These are phyloP conservation scores for Solanum hybrid DNA, from an alignment of 305 asterid genomes.

Conservation along the genomic window DNA sequence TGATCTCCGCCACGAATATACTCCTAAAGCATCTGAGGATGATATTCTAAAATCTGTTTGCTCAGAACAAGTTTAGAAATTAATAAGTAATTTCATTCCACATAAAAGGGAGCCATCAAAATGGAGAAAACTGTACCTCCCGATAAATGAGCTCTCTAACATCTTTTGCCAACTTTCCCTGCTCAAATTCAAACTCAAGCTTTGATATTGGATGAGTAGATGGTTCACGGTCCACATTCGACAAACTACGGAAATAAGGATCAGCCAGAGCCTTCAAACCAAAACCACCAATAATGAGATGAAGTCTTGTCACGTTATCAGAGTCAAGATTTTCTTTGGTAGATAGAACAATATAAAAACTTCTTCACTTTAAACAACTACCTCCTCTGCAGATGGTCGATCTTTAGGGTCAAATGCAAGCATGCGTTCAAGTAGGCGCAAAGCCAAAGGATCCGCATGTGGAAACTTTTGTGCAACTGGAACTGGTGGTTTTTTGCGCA, in stretches of 20 bases:
- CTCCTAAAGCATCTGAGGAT: slow-evolving; percentile 77
- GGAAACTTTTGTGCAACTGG: slow-evolving; percentile 55
- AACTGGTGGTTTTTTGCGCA: slow-evolving; percentile 55
- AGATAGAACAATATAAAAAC: background rate
- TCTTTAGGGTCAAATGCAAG: too few relatives aligned
- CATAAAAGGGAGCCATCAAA: slow-evolving; percentile 3
- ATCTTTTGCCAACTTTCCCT: slow-evolving; percentile 60
- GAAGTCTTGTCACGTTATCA: background rate
- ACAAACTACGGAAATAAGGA: slow-evolving; percentile 61
- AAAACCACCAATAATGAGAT: background rate
- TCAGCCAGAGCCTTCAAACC: slow-evolving; percentile 50
- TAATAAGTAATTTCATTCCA: background rate
- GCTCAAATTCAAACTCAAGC: slow-evolving; percentile 73
- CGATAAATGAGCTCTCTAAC: slow-evolving; percentile 66
- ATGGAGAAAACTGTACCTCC: slow-evolving; percentile 34
- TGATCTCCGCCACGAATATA: slow-evolving; percentile 63
- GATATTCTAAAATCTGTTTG: slow-evolving; percentile 65
- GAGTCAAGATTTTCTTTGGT: background rate
- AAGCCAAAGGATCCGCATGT: slow-evolving; percentile 49
- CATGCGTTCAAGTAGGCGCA: slow-evolving; percentile 54
- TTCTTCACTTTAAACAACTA: slow-evolving; percentile 1
- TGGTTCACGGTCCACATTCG: slow-evolving; percentile 64
- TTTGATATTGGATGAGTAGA: slow-evolving; percentile 64
- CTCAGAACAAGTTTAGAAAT: slow-evolving; percentile 5
- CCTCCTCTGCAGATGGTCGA: slow-evolving; percentile 74